Conservation (phyloP, 257 asterid species). For the Rauvolfia tetraphylla region DNA sequence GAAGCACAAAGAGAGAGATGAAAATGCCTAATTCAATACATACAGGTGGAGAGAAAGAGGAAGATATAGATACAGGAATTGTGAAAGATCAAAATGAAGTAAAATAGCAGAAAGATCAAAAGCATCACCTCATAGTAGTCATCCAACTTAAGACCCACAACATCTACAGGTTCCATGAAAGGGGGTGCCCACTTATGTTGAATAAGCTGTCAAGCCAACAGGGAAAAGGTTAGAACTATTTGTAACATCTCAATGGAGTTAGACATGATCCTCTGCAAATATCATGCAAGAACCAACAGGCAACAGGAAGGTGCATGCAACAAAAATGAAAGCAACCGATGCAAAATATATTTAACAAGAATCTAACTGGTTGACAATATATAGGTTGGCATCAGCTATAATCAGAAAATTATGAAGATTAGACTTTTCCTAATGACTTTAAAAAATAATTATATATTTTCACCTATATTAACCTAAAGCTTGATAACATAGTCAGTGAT, state of each 20-base stretch:
- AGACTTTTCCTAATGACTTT: neutral
- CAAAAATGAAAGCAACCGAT: neutral
- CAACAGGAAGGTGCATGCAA: neutral
- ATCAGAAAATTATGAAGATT: neutral
- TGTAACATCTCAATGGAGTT: neutral
- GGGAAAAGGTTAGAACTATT: neutral
- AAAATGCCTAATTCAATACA: neutral
- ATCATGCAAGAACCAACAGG: neutral
- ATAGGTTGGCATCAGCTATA: neutral
- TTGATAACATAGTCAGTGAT: no score
- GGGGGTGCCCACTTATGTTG: slow-evolving; percentile 90
- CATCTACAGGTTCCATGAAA: slow-evolving; percentile 92
- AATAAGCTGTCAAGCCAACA: slow-evolving; percentile 54
- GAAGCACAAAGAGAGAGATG: neutral
- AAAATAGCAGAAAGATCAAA: neutral
- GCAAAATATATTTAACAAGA: neutral
- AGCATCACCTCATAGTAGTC: slow-evolving; percentile 71
- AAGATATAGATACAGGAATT: neutral
- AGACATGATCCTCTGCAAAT: neutral
- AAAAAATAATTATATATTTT: no score
- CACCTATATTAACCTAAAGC: no score
- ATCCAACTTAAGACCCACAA: slow-evolving; percentile 75
- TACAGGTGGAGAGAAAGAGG: neutral
- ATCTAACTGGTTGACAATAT: neutral
- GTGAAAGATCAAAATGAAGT: slow-evolving; percentile 1